Evolutionary conservation across 192 early-diverging fungal species (phyloP).

Genomic region (Phycomyces blakesleeanus): DNA sequence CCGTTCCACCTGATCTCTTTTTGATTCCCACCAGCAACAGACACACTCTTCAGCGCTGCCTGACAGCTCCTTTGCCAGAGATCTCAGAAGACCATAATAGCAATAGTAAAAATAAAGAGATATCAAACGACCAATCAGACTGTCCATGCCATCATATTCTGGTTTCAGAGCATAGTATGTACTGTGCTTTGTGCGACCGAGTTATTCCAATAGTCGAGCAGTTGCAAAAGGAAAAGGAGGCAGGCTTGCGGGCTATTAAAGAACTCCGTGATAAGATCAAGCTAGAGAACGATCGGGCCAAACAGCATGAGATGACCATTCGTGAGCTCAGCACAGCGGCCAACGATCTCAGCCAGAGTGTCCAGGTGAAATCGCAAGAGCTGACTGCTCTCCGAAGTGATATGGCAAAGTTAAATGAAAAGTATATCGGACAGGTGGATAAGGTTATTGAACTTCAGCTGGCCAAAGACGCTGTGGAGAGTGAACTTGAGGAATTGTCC

Average conservation of each 20-base stretch:
- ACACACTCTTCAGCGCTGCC: background rate
- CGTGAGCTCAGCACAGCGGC: conserved; percentile 1
- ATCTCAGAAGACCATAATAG: background rate
- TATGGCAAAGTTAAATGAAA: conserved; percentile 70
- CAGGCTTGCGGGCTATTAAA: conserved; percentile 19
- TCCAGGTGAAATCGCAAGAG: conserved; percentile 72
- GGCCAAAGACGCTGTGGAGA: conserved; percentile 88
- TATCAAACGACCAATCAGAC: too few species aligned
- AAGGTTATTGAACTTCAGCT: conserved; percentile 84
- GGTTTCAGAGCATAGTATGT: conserved; percentile 8
- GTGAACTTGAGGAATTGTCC: conserved; percentile 93
- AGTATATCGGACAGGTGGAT: conserved; percentile 83
- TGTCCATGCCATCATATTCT: conserved; percentile 33
- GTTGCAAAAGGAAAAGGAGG: conserved; percentile 24
- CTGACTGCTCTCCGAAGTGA: conserved; percentile 60
- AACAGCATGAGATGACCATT: conserved; percentile 15
- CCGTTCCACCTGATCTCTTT: conserved; percentile 19
- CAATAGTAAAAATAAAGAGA: too few species aligned
- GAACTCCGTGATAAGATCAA: conserved; percentile 13
- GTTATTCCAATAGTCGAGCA: conserved; percentile 30
- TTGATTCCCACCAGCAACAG: background rate
- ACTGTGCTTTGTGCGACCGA: conserved; percentile 28
- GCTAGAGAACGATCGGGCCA: conserved; percentile 15
- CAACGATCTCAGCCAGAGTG: conserved; percentile 49
- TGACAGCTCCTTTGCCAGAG: background rate